Evolutionary conservation across 768 basidiomycete genomes (phyloP).

Genomic region (Suillus variegatus): DNA sequence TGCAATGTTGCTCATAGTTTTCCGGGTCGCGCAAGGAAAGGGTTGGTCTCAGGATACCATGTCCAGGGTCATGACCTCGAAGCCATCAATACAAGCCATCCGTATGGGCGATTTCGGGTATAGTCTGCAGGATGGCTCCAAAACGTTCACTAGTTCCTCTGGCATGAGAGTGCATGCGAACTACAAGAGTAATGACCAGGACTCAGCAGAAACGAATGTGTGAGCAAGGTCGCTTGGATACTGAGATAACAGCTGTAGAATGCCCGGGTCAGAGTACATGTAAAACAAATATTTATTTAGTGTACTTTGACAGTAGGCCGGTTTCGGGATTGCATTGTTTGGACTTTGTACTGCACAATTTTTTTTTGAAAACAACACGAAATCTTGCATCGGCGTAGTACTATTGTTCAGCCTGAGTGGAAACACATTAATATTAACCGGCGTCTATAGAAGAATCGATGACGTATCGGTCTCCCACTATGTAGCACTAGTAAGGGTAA

Average conservation of each 20-base stretch:
- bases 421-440: background rate
- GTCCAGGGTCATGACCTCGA: background rate
- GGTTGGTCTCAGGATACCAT: conserved; percentile 21
- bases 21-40: conserved; percentile 31
- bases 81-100: background rate
- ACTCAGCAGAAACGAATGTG: background rate
- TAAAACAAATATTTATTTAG: background rate
- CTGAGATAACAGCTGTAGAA: background rate
- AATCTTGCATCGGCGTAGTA: background rate
- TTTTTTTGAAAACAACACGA: background rate
- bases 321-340: background rate
- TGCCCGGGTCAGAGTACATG: background rate
- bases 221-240: background rate
- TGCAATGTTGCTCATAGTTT: conserved; percentile 30
- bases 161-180: background rate
- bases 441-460: background rate
- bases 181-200: background rate
- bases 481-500: too few species aligned
- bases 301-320: background rate
- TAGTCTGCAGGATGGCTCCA: background rate
- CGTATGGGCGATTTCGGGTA: background rate
- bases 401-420: background rate
- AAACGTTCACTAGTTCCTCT: background rate
- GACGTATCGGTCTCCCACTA: too few species aligned
- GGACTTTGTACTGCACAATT: too few species aligned